These are phyloP conservation scores for Gymnopilus dilepis DNA, from an alignment of 768 basidiomycete species.

Conservation along the genomic window DNA sequence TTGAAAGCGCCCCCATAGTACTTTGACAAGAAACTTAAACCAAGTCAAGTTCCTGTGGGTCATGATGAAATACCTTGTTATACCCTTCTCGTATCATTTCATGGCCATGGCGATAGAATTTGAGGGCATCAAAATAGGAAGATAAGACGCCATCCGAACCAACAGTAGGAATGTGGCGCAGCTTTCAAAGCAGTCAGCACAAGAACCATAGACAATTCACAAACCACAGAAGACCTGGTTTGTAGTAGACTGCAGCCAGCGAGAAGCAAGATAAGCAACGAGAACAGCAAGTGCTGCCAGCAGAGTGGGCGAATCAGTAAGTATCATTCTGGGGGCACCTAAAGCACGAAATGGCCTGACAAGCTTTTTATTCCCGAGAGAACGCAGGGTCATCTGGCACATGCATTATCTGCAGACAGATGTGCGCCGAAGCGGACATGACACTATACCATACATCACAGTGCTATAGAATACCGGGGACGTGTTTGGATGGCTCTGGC, in stretches of 20 bases:
- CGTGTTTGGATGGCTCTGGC: background rate
- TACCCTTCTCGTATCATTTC: constrained; percentile 18
- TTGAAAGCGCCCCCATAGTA: constrained; percentile 22
- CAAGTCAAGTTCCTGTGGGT: background rate
- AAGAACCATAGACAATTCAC: background rate
- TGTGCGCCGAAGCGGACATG: background rate
- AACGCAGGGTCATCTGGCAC: background rate
- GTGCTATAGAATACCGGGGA: background rate
- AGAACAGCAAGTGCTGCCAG: background rate
- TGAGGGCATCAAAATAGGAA: constrained; percentile 3
- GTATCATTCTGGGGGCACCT: background rate
- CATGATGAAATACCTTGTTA: constrained; percentile 7
- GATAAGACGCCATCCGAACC: background rate
- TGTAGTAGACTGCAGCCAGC: constrained; percentile 10
- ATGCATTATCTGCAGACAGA: background rate
- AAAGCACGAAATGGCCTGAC: background rate
- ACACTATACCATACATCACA: background rate
- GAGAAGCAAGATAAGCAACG: background rate
- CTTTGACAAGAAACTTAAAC: background rate
- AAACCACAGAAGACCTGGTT: constrained; percentile 5
- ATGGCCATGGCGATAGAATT: background rate
- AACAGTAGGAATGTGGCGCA: background rate
- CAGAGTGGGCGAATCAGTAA: background rate
- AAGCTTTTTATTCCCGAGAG: background rate
- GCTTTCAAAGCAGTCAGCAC: background rate